phyloP scores from a whole-genome alignment of 352 stramenopile species.

The Globisporangium alternatum region DNA sequence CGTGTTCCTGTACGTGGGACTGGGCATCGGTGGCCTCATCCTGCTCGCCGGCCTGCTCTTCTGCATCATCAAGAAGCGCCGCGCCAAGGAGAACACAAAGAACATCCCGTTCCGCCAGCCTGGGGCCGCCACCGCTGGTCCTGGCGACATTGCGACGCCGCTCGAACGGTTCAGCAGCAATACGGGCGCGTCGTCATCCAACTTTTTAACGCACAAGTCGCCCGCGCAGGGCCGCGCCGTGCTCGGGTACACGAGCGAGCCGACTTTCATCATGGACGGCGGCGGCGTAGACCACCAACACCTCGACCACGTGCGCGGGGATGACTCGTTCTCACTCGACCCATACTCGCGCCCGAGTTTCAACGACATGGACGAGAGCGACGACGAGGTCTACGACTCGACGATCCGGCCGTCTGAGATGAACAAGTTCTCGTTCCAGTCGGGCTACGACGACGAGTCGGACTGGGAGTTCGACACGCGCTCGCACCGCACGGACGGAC shows the following conservation, averaged over 20 bases:
- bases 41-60: constrained; percentile 63
- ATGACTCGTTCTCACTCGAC: constrained; percentile 72
- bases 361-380: constrained; percentile 38
- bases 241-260: constrained; percentile 25
- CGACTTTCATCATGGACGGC: constrained; percentile 40
- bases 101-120: constrained; percentile 75
- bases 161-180: constrained; percentile 46
- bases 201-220: constrained; percentile 67
- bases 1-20: constrained; percentile 68
- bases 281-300: constrained; percentile 27
- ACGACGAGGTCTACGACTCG: constrained; percentile 38
- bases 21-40: constrained; percentile 63
- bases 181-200: constrained; percentile 54
- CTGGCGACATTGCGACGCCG: constrained; percentile 21
- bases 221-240: constrained; percentile 31
- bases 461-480: constrained; percentile 70
- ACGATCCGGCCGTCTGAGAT: constrained; percentile 51
- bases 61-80: constrained; percentile 69
- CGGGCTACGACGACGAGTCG: constrained; percentile 63
- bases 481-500: constrained; percentile 35
- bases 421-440: constrained; percentile 77
- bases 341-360: constrained; percentile 71
- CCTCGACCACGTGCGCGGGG: constrained; percentile 18
- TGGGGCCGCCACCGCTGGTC: constrained; percentile 16
- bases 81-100: constrained; percentile 55